Conservation (phyloP, 83 land plant species). For the Larix sibirica region DNA sequence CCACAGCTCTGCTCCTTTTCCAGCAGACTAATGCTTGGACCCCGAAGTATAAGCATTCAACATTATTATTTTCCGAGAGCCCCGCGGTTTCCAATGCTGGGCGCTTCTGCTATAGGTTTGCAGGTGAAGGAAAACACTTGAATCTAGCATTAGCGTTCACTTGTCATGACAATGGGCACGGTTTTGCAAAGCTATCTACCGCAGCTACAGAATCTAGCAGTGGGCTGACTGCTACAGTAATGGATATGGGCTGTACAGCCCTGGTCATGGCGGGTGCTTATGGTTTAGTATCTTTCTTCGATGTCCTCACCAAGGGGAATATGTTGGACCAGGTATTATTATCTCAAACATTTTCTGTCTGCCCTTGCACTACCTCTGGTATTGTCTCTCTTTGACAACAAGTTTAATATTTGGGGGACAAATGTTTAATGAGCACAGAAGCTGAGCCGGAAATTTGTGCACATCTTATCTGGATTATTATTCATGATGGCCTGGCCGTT, state of each 20-base stretch:
- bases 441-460: conserved; percentile 88
- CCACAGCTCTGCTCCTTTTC: no score
- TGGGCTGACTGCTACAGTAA: no score
- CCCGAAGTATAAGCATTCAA: no score
- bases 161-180: no score
- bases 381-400: neutral
- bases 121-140: no score
- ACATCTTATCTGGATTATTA: conserved; percentile 79
- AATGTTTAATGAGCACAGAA: conserved; percentile 44
- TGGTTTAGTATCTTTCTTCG: conserved; percentile 35
- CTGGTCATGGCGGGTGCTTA: conserved; percentile 29
- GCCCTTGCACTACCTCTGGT: neutral
- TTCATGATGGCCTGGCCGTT: conserved; percentile 80
- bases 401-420: neutral
- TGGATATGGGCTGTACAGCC: conserved; percentile 29
- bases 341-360: neutral
- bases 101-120: no score
- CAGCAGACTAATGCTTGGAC: no score
- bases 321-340: conserved; percentile 37
- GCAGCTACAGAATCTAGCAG: no score
- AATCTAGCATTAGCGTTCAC: no score
- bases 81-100: no score
- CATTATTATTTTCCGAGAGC: no score
- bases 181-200: no score
- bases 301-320: conserved; percentile 19